Percentiles rank a stretch among this genome's conserved stretches.
phyloP scores from a whole-genome alignment of 2,329 filamentous ascomycete species.

The Aspergillus neoniger region DNA sequence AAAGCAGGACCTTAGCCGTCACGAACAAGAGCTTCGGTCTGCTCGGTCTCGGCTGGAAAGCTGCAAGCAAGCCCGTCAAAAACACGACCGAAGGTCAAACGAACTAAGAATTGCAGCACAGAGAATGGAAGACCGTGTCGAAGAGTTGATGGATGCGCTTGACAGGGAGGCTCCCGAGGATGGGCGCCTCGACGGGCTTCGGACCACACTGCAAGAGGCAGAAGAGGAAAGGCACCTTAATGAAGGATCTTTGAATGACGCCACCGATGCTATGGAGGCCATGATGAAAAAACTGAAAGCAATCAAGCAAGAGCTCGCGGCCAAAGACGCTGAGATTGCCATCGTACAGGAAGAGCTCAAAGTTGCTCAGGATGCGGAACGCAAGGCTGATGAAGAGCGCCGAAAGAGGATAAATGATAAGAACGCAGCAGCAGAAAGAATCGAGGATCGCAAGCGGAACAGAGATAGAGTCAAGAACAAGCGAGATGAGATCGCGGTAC shows the following conservation, averaged over 20 bases:
- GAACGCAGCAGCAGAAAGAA: conserved; percentile 58
- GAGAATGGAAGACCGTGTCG: conserved; percentile 61
- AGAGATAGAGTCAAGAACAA: conserved; percentile 51
- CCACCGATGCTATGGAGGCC: conserved; percentile 46
- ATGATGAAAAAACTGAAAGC: conserved; percentile 43
- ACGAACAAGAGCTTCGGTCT: conserved; percentile 53
- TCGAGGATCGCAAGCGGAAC: conserved; percentile 53
- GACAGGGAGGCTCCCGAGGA: conserved; percentile 63
- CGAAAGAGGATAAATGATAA: conserved; percentile 61
- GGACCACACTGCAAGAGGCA: conserved; percentile 59
- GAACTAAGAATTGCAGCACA: conserved; percentile 61
- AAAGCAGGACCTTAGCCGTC: conserved; percentile 55
- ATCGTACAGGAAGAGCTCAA: conserved; percentile 48
- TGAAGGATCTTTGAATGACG: conserved; percentile 53
- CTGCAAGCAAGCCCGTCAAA: conserved; percentile 52
- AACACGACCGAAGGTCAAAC: conserved; percentile 51
- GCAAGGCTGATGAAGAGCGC: conserved; percentile 52
- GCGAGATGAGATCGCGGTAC: conserved; percentile 49
- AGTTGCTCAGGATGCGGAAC: conserved; percentile 59
- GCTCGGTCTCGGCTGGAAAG: conserved; percentile 53
- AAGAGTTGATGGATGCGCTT: conserved; percentile 67
- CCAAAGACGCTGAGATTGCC: conserved; percentile 38
- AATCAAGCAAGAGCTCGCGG: conserved; percentile 37
- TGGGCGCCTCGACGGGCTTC: conserved; percentile 62
- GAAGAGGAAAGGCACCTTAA: conserved; percentile 49